These are phyloP conservation scores for Plantago coronopus DNA, from an alignment of 305 asterid genomes.

Conservation along the genomic window DNA sequence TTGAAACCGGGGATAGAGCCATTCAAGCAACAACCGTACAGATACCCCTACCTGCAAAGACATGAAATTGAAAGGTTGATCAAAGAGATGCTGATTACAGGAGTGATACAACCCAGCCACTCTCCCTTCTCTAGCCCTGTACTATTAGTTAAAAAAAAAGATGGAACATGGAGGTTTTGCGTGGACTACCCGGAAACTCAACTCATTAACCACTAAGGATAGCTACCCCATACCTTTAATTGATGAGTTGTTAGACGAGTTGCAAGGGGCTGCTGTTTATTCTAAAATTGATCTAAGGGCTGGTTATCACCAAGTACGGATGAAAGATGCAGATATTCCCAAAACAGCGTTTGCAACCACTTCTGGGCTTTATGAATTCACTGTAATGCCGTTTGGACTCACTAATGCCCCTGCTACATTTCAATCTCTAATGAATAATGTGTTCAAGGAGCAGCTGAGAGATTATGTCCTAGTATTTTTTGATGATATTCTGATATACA, in stretches of 20 bases:
- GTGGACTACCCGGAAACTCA: background rate
- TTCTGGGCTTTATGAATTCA: background rate
- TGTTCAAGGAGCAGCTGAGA: background rate
- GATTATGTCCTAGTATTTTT: conserved; percentile 2
- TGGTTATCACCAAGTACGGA: background rate
- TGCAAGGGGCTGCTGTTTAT: background rate
- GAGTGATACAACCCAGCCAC: background rate
- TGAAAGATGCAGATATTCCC: background rate
- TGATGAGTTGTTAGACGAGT: background rate
- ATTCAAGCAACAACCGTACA: background rate
- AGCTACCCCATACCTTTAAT: background rate
- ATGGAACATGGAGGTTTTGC: background rate
- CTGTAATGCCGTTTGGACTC: background rate
- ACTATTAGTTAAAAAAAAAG: background rate
- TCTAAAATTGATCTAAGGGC: background rate
- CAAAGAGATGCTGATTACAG: background rate
- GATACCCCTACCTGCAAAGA: background rate
- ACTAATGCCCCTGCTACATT: conserved; percentile 2
- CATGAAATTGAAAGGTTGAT: background rate
- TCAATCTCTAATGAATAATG: background rate
- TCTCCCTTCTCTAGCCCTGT: background rate
- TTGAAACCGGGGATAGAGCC: background rate
- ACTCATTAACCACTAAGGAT: background rate
- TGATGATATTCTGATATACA: background rate
- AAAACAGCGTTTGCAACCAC: background rate